Base-by-base conservation (phyloP, 768 basidiomycete species). In the Naganishia vishniacii region DNA sequence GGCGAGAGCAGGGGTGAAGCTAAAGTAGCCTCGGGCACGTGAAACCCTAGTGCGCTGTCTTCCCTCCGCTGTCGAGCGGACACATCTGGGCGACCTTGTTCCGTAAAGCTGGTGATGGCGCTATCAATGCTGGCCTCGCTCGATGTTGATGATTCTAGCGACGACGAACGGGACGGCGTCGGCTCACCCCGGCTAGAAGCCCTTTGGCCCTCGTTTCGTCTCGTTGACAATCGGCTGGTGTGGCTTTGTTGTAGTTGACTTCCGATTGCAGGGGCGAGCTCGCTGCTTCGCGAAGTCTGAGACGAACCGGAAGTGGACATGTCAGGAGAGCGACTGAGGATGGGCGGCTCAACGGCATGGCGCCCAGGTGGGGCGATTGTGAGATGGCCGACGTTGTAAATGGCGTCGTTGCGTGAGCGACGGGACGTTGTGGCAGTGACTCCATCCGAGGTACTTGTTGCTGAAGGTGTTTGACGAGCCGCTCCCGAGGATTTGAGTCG, bases 321-420 rank as follows among this genome's bases (percentile, higher is more conserved):
- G 18, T 44, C 42, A 12, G 42, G 42, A 8, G 48, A 51, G 7
- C 20, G 32, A 53, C 18, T 4, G 20, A 12, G 18, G 12, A 15
- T 23, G 4, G 34, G 2, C 5, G 49, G 7, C 3, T 37, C 4
- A 11, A n/a, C 53, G 34, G 18, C 42, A 44, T 12, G n/a, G 53
- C 26, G 20, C 11, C 34, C 20, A 15, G 53, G 53, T 23, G 53
- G 53, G 3, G 37, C 40, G 53, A 56, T 26, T 0, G 34, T 56
- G 8, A 26, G n/a, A 12, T 56, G 37, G 40, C 40, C 25, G n/a
- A 40, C 53, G 40, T 56, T 56, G 25, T 40, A 56, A 31, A 56
- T 56, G 20, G 53, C 15, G 37, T 56, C 53, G 26, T 56, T 56
- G 32, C 53, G 53, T 3, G 53, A 56, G 11, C 53, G 32, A 1